Base-by-base conservation (phyloP, 257 asterid genomes). In the Solanum paucissectum region DNA sequence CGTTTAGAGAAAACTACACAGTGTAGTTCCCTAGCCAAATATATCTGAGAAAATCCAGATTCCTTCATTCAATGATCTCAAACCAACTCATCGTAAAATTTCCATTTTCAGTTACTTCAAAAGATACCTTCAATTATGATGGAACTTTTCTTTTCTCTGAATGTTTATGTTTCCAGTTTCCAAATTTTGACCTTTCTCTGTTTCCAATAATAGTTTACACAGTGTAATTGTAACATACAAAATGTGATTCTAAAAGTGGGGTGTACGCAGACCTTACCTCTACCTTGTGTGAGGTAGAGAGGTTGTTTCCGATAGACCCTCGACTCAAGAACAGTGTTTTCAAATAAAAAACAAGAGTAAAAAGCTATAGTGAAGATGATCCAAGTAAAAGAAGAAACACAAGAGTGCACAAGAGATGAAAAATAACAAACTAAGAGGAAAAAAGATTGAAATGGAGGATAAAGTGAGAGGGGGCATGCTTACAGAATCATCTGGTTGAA, bases 401-500 rank as follows among this genome's bases (percentile, higher is more conserved):
- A 25, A 20, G 77, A 25, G 20, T 40, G 81, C 60, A n/a, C 42
- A 36, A 71, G 37, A 77, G 9, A 42, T 64, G 29, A 40, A 83
- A 69, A 83, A 69, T 21, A 52, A 29, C 60, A 49, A 40, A 66
- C 18, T 69, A n/a, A 83, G 83, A 42, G 52, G 42, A 84, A 60
- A 14, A 14, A 11, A 14, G 62, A 71, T 58, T 64, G 27, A 34
- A 6, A 55, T 83, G 36, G 27, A 64, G 13, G 88, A 27, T 49
- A 73, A 66, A 71, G 87, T 9, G 66, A 83, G 82, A 5, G 88
- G 4, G 46, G 64, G n/a, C 88, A 83, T 88, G 71, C 95, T 94
- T 89, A 96, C 98, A n/a, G 98, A 93, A 92, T 96, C 99, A 86
- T 96, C 99, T 13, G 93, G 94, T 38, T 88, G 91, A 87, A 93